A percentile compares a stretch with the other conserved stretches of the same genome.
Evolutionary conservation across 805 yeast genomes (phyloP).

Genomic region (Nakazawaea ambrosiae): DNA sequence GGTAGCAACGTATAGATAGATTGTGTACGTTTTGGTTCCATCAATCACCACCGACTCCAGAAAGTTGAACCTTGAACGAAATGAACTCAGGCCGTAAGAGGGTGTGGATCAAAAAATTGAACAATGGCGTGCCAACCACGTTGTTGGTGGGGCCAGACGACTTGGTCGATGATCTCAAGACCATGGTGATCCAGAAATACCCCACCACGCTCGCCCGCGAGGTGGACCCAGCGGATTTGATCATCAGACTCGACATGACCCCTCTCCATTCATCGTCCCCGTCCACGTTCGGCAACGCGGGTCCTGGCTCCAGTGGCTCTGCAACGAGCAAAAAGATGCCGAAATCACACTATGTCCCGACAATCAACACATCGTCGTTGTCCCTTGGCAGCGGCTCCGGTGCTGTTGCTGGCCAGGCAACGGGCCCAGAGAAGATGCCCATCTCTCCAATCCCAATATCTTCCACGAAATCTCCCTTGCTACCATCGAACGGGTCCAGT

Average conservation of each 20-base stretch:
- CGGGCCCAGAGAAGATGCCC: slow-evolving; percentile 14
- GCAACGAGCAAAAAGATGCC: neutral
- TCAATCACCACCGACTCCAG: no score
- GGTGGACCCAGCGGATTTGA: slow-evolving; percentile 65
- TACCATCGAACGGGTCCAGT: neutral
- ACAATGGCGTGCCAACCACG: slow-evolving; percentile 58
- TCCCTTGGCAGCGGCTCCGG: neutral
- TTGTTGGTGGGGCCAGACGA: slow-evolving; percentile 53
- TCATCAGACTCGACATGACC: slow-evolving; percentile 23
- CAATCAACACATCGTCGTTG: no score
- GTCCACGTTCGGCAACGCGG: no score
- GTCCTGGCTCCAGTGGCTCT: neutral
- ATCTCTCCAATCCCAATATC: slow-evolving; percentile 23
- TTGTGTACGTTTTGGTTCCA: no score
- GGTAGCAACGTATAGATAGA: no score
- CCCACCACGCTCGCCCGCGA: slow-evolving; percentile 57
- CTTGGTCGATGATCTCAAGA: slow-evolving; percentile 77
- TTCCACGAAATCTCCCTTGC: slow-evolving; percentile 16
- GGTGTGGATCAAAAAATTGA: slow-evolving; percentile 46
- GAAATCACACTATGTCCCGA: slow-evolving; percentile 7
- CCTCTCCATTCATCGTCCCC: slow-evolving; percentile 4
- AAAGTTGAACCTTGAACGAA: no score
- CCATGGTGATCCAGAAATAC: slow-evolving; percentile 52
- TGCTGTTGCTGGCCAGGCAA: neutral
- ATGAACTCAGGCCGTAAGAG: no score